phyloP scores from a whole-genome alignment of 208 protist genomes.

The Leishmania amazonensis region DNA sequence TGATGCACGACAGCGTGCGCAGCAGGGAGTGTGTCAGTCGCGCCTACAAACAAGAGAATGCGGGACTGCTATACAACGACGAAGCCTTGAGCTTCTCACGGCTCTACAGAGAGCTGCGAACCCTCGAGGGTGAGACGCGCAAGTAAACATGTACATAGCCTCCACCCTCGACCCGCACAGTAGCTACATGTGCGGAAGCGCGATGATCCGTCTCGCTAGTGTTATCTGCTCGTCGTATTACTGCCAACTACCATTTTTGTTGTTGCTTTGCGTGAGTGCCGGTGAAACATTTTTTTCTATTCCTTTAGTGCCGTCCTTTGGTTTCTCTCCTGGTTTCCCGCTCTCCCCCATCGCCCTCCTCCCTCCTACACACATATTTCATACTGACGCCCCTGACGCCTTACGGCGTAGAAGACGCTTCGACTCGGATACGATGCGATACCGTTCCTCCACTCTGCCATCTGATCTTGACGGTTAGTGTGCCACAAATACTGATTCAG shows the following conservation, averaged over 20 bases:
- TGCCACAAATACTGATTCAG: background rate
- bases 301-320: background rate
- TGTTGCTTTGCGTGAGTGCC: background rate
- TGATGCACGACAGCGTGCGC: slow-evolving; percentile 48
- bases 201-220: background rate
- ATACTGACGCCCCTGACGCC: background rate
- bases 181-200: background rate
- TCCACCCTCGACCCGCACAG: background rate
- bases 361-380: background rate
- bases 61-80: slow-evolving; percentile 41
- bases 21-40: slow-evolving; percentile 54
- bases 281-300: background rate
- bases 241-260: background rate
- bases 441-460: background rate
- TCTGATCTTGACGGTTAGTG: background rate
- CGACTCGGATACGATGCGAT: background rate
- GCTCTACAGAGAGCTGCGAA: slow-evolving; percentile 40
- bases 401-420: background rate
- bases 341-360: background rate
- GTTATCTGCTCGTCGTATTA: background rate
- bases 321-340: background rate
- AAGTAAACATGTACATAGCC: slow-evolving; percentile 20
- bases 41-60: slow-evolving; percentile 54
- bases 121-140: slow-evolving; percentile 18
- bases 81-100: slow-evolving; percentile 53